Evolutionary conservation across 2,329 filamentous ascomycete species (phyloP), one percentile per base, ranked within the genome.

Genomic region (Penicillium sp.): DNA sequence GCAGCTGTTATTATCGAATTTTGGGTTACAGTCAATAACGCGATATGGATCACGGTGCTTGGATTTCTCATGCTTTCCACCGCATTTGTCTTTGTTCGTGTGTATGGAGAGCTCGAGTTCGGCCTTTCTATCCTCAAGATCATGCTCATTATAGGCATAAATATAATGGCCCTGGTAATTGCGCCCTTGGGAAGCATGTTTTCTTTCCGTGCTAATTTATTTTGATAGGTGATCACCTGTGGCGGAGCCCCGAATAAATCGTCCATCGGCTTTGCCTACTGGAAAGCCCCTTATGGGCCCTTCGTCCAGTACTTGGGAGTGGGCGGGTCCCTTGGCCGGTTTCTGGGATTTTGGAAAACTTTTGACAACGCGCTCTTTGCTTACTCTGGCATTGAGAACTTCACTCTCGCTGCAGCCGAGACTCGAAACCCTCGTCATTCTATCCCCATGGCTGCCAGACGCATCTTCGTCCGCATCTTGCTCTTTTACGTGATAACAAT

Each of bases 71-170:
- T 72, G 47, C 59, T 76, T 17, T 36, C 67, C 1, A 69, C 73
- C 0, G 69, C 69, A 2, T 63, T 77, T 14, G 58, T 69, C 2
- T 73, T 74, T 35, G 69, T 77, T 17, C 65, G 73, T 1, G 60
- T 77, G 1, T 77, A 77, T 50, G 75, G 74, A 8, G 83, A 86
- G 69, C 76, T 86, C 41, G 80, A 82, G 64, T 83, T 81, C 56
- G 70, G 73, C 5, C 82, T 82, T 58, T 78, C 80, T 1, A 66
- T 79, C 8, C 72, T 85, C 60, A 84, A 87, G 66, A 82, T 88
- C 55, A 71, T 83, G 31, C 75, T 88, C 33, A 80, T 88, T 40
- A 69, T 88, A 56, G 82, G 83, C 50, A 75, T 89, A 56, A 83
- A 85, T 62, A 78, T 87, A 50, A 81, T 86, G 61, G 82, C 83